phyloP scores from a whole-genome alignment of 371 early-diverging fungal genomes.

The Mortierella sp. region DNA sequence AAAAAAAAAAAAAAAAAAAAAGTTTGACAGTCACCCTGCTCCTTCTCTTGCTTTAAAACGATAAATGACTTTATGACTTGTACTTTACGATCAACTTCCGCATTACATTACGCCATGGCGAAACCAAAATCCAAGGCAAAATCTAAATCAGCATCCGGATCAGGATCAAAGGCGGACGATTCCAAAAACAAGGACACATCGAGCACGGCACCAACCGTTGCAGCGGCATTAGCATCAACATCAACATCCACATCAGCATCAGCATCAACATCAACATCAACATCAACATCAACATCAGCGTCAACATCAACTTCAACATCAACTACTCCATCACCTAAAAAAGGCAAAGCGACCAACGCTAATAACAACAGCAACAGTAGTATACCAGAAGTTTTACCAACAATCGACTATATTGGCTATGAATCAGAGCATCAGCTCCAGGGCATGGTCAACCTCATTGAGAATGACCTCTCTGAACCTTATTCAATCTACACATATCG shows the following conservation, averaged over 20 bases:
- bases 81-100: too few species aligned
- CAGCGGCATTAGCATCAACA: too few species aligned
- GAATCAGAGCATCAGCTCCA: conserved; percentile 77
- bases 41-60: too few species aligned
- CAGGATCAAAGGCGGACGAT: not conserved
- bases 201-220: conserved; percentile 23
- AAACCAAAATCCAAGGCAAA: not conserved
- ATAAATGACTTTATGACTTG: too few species aligned
- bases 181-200: not conserved
- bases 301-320: conserved; percentile 12
- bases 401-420: conserved; percentile 71
- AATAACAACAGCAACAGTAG: not conserved
- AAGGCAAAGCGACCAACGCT: not conserved
- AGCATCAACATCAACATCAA: too few species aligned
- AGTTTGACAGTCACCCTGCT: too few species aligned
- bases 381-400: conserved; percentile 19
- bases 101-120: conserved; percentile 4
- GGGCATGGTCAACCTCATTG: conserved; percentile 84
- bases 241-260: too few species aligned
- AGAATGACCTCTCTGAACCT: conserved; percentile 94
- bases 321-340: conserved; percentile 1
- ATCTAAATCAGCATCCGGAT: not conserved
- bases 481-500: conserved; percentile 97
- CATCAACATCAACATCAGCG: too few species aligned
- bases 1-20: too few species aligned